phyloP scores from a whole-genome alignment of 306 rosid species.

The Canavalia ensiformis region DNA sequence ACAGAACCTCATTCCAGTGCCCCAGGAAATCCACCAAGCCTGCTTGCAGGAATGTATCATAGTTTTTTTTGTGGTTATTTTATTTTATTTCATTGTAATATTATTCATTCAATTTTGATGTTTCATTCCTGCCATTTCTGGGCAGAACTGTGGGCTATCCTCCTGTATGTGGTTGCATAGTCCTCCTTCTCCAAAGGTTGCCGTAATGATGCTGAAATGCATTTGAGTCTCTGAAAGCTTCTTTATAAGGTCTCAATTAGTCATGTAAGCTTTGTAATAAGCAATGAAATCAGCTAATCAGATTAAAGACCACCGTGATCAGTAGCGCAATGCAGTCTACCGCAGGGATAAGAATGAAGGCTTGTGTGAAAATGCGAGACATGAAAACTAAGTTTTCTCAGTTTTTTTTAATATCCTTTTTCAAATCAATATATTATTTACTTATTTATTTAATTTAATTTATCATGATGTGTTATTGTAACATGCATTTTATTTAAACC shows the following conservation, averaged over 20 bases:
- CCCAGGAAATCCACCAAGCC: slow-evolving; percentile 34
- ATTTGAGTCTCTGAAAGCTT: neutral
- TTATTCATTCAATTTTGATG: slow-evolving; percentile 67
- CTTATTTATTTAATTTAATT: too few species aligned
- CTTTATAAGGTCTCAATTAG: neutral
- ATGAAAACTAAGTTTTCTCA: too few species aligned
- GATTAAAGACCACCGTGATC: too few species aligned
- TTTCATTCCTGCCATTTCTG: slow-evolving; percentile 30
- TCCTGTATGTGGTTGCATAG: slow-evolving; percentile 40
- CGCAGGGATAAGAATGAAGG: too few species aligned
- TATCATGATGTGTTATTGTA: too few species aligned
- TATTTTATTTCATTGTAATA: slow-evolving; percentile 47
- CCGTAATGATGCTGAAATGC: slow-evolving; percentile 6
- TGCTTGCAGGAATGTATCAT: slow-evolving; percentile 55
- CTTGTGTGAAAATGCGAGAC: too few species aligned
- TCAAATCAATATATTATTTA: too few species aligned
- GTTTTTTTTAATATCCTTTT: too few species aligned
- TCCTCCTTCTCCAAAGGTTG: slow-evolving; percentile 26
- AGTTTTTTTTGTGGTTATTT: slow-evolving; percentile 25
- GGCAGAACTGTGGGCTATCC: slow-evolving; percentile 22
- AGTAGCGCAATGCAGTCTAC: too few species aligned
- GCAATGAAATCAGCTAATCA: too few species aligned
- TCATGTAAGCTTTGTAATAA: too few species aligned
- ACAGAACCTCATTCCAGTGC: slow-evolving; percentile 37
- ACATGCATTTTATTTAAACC: too few species aligned